Evolutionary conservation across 1,284 basidiomycete species (phyloP).

Genomic region (Pseudozyma tsukubaensis): DNA sequence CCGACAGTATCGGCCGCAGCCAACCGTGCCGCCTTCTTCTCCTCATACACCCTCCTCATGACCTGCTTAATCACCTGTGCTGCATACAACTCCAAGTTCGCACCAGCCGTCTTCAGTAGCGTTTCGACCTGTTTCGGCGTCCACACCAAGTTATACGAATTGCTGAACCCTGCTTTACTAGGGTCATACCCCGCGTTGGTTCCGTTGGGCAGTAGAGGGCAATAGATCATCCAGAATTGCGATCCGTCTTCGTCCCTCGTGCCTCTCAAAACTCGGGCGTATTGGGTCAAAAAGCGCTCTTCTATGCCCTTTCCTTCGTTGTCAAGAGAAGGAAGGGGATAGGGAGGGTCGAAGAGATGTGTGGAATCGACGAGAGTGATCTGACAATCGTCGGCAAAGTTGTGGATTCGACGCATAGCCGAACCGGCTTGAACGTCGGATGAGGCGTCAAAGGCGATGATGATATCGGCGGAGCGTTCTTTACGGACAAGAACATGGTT

Average conservation of each 20-base stretch:
- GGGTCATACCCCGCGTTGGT: constrained; percentile 59
- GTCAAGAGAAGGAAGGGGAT: not conserved
- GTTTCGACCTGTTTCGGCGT: constrained; percentile 60
- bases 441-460: constrained; percentile 66
- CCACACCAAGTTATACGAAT: constrained; percentile 67
- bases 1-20: too few relatives aligned
- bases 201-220: constrained; percentile 59
- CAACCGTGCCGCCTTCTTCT: constrained; percentile 38
- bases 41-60: constrained; percentile 38
- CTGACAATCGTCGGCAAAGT: constrained; percentile 58
- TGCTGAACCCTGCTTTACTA: constrained; percentile 55
- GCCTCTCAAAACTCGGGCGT: constrained; percentile 43
- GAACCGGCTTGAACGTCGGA: constrained; percentile 65
- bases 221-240: constrained; percentile 57
- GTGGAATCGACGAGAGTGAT: constrained; percentile 34
- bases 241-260: constrained; percentile 21
- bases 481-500: constrained; percentile 59
- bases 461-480: constrained; percentile 57
- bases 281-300: constrained; percentile 33
- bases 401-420: constrained; percentile 55
- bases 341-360: constrained; percentile 14
- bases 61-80: constrained; percentile 36
- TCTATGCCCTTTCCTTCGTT: constrained; percentile 21
- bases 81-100: constrained; percentile 55
- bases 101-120: constrained; percentile 47